Base-by-base conservation (phyloP, 2,329 filamentous ascomycete genomes). In the Sporothrix luriei region DNA sequence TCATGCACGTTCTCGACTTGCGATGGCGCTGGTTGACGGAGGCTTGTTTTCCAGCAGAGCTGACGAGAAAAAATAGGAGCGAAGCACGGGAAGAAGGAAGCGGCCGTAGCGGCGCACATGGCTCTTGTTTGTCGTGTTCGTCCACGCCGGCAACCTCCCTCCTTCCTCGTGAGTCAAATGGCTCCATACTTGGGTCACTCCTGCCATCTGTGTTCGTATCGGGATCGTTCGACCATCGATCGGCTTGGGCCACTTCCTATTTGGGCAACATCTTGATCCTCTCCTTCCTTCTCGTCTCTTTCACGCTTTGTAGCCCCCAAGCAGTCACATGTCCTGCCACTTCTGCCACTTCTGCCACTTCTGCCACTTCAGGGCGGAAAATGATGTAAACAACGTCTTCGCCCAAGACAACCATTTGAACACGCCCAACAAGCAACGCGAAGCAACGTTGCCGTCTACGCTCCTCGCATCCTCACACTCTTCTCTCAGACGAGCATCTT, bases 381-480 rank as follows among this genome's bases (percentile, higher is more conserved):
- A 6, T 33, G 6, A 33, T 5, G 5, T 7, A 33, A 33, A 33
- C 33, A 33, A 33, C 0, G 33, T 6, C 33, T 43, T 16, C 13
- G 4, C 14, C 40, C 11, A 43, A 43, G 40, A 33, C 33, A 43
- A 43, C 13, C 4, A 43, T 13, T 43, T 16, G 40, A 43, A 4
- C 19, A 4, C 38, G 19, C n/a, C 13, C 11, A 61, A 26, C 38
- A 19, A 19, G 57, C 57, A 61, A 61, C 57, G 57, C 19, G 19
- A 19, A 19, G 57, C 57, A 61, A 61, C 57, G 57, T 26, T 61
- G 57, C 57, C 57, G 40, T 24, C n/a, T 7, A 33, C 29, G 19
- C 55, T 43, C 33, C 5, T 33, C 33, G 9, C 33, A 33, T 7
- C 33, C 5, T 33, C 33, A 33, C 5, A 33, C 9, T 7, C 33